Percentiles rank a stretch among this genome's conserved stretches.
Conservation (phyloP, 306 rosid genomes). For the Potentilla sterilis region DNA sequence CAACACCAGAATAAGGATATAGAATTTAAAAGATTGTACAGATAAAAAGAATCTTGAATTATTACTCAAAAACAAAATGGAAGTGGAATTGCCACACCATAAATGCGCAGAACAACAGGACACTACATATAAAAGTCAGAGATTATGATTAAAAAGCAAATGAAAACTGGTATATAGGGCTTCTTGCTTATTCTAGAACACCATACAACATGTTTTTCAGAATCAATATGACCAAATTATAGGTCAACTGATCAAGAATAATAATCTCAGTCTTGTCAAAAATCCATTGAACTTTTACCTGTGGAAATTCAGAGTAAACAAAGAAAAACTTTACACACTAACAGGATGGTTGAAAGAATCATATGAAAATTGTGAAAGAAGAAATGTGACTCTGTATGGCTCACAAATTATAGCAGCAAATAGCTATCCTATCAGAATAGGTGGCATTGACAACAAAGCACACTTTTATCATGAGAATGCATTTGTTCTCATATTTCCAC, state of each 20-base stretch:
- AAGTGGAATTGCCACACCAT: neutral
- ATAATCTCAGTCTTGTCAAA: neutral
- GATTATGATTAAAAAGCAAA: neutral
- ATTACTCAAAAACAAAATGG: neutral
- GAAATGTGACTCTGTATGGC: neutral
- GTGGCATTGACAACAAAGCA: neutral
- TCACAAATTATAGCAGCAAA: neutral
- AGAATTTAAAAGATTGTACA: neutral
- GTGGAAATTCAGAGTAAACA: neutral
- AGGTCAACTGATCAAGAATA: neutral
- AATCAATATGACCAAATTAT: neutral
- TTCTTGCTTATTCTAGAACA: neutral
- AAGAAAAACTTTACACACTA: neutral
- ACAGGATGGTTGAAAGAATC: neutral
- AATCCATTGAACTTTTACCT: neutral
- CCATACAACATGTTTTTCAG: neutral
- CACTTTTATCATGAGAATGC: neutral
- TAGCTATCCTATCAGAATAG: neutral
- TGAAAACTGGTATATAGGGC: neutral
- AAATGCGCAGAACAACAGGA: neutral
- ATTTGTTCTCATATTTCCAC: conserved; percentile 4
- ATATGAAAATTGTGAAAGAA: neutral
- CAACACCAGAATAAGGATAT: conserved; percentile 29
- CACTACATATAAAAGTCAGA: neutral
- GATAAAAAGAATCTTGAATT: neutral